Conservation (phyloP, 805 yeast genomes). For the Millerozyma miso region DNA sequence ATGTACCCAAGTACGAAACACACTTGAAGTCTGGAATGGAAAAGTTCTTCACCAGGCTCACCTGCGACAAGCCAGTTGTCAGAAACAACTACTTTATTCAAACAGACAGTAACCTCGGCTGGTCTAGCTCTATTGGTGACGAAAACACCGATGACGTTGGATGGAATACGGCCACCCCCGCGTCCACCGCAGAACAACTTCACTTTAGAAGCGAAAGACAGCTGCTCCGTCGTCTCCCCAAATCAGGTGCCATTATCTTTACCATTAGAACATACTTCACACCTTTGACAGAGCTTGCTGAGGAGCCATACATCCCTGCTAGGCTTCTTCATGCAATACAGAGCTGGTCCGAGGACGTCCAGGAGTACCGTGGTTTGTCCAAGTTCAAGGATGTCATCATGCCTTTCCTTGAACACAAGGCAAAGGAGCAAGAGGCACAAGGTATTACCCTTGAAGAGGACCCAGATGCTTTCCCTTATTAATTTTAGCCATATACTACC, state of each 20-base stretch:
- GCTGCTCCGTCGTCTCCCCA: constrained; percentile 56
- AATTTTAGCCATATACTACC: too few relatives aligned
- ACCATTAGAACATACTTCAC: constrained; percentile 62
- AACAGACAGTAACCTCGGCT: constrained; percentile 57
- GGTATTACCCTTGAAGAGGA: constrained; percentile 41
- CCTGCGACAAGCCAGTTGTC: constrained; percentile 60
- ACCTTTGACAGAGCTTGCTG: constrained; percentile 48
- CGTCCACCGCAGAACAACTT: constrained; percentile 42
- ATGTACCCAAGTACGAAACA: constrained; percentile 61
- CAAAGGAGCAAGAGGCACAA: constrained; percentile 42
- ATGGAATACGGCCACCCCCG: constrained; percentile 59
- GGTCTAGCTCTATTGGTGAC: constrained; percentile 63
- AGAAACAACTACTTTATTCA: constrained; percentile 65
- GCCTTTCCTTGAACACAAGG: constrained; percentile 50
- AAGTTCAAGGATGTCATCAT: constrained; percentile 50
- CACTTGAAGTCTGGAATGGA: constrained; percentile 63
- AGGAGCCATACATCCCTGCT: constrained; percentile 60
- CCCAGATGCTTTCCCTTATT: constrained; percentile 41
- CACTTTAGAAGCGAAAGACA: constrained; percentile 65
- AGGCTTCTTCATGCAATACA: constrained; percentile 55
- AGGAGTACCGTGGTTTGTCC: constrained; percentile 54
- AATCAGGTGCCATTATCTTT: constrained; percentile 53
- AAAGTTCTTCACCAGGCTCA: constrained; percentile 53
- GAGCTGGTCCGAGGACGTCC: constrained; percentile 59
- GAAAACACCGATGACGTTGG: constrained; percentile 51